Evolutionary conservation across 768 basidiomycete species (phyloP).

Genomic region (Leccinum subtestaceum): DNA sequence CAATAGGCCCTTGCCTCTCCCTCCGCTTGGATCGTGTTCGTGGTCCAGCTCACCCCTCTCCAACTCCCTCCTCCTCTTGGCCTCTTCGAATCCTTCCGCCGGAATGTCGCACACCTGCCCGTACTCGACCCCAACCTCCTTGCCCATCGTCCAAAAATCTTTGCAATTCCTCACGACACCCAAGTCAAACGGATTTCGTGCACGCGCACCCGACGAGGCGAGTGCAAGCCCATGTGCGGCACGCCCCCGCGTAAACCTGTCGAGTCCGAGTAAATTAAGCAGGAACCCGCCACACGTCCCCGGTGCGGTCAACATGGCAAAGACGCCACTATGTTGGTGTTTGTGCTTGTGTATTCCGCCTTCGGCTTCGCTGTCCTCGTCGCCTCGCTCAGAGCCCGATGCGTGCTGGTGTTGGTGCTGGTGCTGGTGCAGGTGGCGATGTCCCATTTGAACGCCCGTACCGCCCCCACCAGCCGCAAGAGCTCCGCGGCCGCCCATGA

Average conservation of each 20-base stretch:
- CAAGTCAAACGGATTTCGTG: conserved; percentile 89
- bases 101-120: conserved; percentile 88
- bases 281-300: conserved; percentile 56
- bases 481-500: conserved; percentile 90
- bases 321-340: conserved; percentile 42
- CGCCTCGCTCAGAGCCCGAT: conserved; percentile 44
- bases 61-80: conserved; percentile 54
- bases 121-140: conserved; percentile 88
- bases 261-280: conserved; percentile 88
- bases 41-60: conserved; percentile 40
- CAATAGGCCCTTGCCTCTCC: conserved; percentile 38
- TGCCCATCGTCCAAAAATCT: conserved; percentile 92
- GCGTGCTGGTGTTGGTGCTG: conserved; percentile 22
- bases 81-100: conserved; percentile 76
- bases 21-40: conserved; percentile 47
- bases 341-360: conserved; percentile 41
- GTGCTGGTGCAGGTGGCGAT: conserved; percentile 47
- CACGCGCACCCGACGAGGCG: conserved; percentile 50
- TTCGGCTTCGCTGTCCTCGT: conserved; percentile 38
- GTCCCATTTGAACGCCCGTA: conserved; percentile 67
- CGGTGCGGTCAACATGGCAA: conserved; percentile 32
- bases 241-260: conserved; percentile 89
- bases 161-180: conserved; percentile 77
- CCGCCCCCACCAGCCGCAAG: conserved; percentile 54
- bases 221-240: conserved; percentile 83